These are phyloP conservation scores for Mortierella sp. DNA, from an alignment of 371 early-diverging fungal species.

Conservation along the genomic window DNA sequence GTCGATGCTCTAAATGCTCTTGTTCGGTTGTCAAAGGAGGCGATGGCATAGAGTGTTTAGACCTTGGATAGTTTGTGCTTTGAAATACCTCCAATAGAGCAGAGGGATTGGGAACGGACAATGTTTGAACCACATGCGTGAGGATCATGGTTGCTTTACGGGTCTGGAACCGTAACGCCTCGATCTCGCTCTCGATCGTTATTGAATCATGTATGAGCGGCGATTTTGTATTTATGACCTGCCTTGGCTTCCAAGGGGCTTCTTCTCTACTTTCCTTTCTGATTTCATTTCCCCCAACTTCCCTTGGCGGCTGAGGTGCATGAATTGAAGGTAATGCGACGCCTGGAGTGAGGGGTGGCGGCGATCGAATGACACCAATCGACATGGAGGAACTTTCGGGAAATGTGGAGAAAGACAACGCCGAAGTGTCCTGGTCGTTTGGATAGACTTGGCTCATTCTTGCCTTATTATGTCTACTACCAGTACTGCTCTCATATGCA, in stretches of 20 bases:
- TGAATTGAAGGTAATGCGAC: background rate
- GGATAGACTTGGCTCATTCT: background rate
- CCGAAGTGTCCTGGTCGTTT: background rate
- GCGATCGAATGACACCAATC: background rate
- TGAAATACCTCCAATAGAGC: constrained; percentile 7
- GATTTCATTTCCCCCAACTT: too few relatives aligned
- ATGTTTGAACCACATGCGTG: constrained; percentile 35
- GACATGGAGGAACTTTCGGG: background rate
- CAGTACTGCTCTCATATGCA: background rate
- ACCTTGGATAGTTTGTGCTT: background rate
- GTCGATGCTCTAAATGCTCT: background rate
- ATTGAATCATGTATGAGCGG: background rate
- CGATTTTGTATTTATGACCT: too few relatives aligned
- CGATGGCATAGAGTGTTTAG: background rate
- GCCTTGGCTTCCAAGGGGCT: too few relatives aligned
- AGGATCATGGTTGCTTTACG: constrained; percentile 20
- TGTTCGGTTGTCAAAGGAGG: background rate
- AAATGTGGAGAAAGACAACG: background rate
- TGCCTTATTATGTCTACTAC: background rate
- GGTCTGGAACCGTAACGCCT: constrained; percentile 13
- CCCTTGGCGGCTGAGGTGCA: too few relatives aligned
- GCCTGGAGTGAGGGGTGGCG: background rate
- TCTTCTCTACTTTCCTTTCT: background rate
- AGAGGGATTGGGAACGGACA: constrained; percentile 21
- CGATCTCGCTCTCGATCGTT: constrained; percentile 9